These are phyloP conservation scores for Jimgerdemannia lactiflua DNA, from an alignment of 192 early-diverging fungal species.

Conservation along the genomic window DNA sequence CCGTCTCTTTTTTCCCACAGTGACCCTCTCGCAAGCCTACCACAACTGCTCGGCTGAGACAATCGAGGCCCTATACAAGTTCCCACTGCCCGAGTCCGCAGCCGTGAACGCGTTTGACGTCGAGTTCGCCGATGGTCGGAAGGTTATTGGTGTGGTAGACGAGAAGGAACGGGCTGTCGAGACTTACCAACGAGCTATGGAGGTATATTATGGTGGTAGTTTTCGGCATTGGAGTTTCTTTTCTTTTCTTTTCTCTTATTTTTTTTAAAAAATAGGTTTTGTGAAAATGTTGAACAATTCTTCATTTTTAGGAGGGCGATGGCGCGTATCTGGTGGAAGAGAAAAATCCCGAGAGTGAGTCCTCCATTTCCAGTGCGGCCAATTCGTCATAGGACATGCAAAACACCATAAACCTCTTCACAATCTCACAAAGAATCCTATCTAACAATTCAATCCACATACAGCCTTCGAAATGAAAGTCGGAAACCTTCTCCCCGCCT, in stretches of 20 bases:
- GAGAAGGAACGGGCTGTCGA: too few relatives aligned
- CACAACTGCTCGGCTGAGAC: not conserved
- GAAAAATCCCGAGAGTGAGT: not conserved
- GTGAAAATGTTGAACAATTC: too few relatives aligned
- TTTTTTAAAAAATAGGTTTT: too few relatives aligned
- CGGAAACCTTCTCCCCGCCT: constrained; percentile 43
- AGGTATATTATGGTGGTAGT: too few relatives aligned
- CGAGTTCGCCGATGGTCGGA: not conserved
- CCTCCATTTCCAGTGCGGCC: not conserved
- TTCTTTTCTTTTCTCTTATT: too few relatives aligned
- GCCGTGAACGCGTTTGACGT: not conserved
- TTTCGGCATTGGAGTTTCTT: not conserved
- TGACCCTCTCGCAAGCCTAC: not conserved
- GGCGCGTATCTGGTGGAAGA: not conserved
- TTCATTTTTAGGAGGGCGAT: not conserved
- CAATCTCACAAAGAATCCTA: not conserved
- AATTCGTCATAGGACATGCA: not conserved
- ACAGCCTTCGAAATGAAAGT: constrained; percentile 7
- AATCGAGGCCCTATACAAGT: not conserved
- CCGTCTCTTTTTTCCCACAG: not conserved
- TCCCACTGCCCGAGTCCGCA: not conserved
- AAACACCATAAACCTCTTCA: not conserved
- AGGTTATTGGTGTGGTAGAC: not conserved
- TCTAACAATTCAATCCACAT: not conserved
- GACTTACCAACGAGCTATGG: too few relatives aligned